Percentiles rank a stretch among this genome's conserved stretches.
Conservation (phyloP, 2,329 filamentous ascomycete genomes). For the Trichoderma breve region DNA sequence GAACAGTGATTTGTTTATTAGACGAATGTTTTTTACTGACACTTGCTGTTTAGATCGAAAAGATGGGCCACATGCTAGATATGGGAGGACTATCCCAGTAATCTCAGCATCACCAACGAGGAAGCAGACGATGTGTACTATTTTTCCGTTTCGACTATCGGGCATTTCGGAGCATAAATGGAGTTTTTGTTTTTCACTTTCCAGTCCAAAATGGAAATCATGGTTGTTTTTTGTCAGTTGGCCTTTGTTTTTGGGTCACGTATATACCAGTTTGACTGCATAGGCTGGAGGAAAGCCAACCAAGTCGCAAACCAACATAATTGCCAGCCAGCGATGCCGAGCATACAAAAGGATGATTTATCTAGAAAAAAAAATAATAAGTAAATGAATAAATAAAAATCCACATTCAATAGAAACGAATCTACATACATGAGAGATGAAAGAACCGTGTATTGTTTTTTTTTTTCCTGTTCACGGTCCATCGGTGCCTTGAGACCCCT, state of each 20-base stretch:
- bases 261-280: not conserved
- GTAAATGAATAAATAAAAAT: not conserved
- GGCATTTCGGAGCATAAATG: not conserved
- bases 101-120: too few species aligned
- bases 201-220: not conserved
- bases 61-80: slow-evolving; percentile 80
- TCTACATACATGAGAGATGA: not conserved
- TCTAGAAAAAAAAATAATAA: not conserved
- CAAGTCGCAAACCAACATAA: not conserved
- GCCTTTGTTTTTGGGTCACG: not conserved
- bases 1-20: slow-evolving; percentile 12
- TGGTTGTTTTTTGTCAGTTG: not conserved
- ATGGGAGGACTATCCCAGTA: slow-evolving; percentile 39
- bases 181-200: slow-evolving; percentile 5
- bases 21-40: slow-evolving; percentile 23
- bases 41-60: slow-evolving; percentile 62
- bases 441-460: too few species aligned
- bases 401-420: not conserved
- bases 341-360: not conserved
- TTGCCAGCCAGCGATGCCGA: not conserved
- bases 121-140: not conserved
- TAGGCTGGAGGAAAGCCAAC: not conserved
- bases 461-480: not conserved
- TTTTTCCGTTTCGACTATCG: not conserved
- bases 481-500: not conserved